These are phyloP conservation scores for Aquilaria malaccensis DNA, from an alignment of 345 rosid genomes.

Conservation along the genomic window DNA sequence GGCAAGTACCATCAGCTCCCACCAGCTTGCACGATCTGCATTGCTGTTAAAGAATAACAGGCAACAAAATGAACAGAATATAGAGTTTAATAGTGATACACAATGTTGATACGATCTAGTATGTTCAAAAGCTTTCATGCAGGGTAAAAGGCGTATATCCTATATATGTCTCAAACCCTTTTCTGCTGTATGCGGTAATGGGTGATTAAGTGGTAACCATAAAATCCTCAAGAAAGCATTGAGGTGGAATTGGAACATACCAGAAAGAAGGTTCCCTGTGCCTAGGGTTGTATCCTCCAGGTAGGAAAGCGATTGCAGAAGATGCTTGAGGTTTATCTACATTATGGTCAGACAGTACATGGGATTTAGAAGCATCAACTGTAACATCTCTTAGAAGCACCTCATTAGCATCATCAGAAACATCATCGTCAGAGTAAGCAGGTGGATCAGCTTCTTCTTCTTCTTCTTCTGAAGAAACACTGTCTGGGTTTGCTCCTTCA, in stretches of 20 bases:
- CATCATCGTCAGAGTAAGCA: slow-evolving; percentile 50
- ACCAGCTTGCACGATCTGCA: slow-evolving; percentile 83
- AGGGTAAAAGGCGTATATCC: no score
- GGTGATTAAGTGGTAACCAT: no score
- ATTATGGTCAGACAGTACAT: slow-evolving; percentile 20
- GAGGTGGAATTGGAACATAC: slow-evolving; percentile 23
- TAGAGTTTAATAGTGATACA: no score
- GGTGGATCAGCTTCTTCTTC: slow-evolving; percentile 39
- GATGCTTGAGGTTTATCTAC: slow-evolving; percentile 22
- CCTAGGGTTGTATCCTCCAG: slow-evolving; percentile 89
- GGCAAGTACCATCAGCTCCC: slow-evolving; percentile 87
- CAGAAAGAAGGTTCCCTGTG: slow-evolving; percentile 92
- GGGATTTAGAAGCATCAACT: slow-evolving; percentile 23
- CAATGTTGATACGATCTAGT: no score
- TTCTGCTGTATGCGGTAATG: no score
- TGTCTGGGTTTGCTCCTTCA: slow-evolving; percentile 24
- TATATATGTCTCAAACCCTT: no score
- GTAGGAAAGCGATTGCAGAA: slow-evolving; percentile 33
- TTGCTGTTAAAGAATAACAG: slow-evolving; percentile 37
- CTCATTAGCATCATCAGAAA: slow-evolving; percentile 47
- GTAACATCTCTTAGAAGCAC: slow-evolving; percentile 27
- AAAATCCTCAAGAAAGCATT: neutral
- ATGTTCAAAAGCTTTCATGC: no score
- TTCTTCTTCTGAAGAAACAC: slow-evolving; percentile 56
- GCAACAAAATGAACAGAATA: neutral